Evolutionary conservation across 2,329 filamentous ascomycete genomes (phyloP).

Genomic region (Dothideomycetes sp.): DNA sequence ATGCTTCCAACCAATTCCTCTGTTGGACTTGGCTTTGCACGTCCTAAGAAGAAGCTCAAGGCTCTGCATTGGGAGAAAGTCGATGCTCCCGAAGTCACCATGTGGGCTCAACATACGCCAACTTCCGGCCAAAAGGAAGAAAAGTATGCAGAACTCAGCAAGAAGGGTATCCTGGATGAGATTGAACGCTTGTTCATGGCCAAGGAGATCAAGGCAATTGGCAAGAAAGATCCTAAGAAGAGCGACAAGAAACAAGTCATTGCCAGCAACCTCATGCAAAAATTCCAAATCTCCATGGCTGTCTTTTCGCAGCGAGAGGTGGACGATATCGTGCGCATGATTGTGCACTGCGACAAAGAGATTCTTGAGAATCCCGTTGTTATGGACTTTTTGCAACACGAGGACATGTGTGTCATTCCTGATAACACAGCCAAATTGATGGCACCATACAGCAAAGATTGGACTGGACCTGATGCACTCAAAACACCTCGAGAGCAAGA

Average conservation of each 20-base stretch:
- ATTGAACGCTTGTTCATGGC: conserved; percentile 96
- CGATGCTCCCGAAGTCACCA: conserved; percentile 78
- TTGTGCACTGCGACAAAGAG: conserved; percentile 87
- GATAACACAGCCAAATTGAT: conserved; percentile 85
- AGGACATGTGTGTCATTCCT: conserved; percentile 83
- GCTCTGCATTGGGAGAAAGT: conserved; percentile 99
- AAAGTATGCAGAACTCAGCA: conserved; percentile 86
- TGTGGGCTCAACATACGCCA: conserved; percentile 80
- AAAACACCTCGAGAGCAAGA: conserved; percentile 74
- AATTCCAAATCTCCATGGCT: conserved; percentile 83
- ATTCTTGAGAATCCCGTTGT: conserved; percentile 82
- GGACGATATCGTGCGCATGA: conserved; percentile 80
- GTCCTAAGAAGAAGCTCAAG: conserved; percentile 99
- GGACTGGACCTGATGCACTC: conserved; percentile 77
- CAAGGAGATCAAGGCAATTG: conserved; percentile 87
- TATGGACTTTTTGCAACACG: conserved; percentile 92
- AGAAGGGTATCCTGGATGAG: conserved; percentile 92
- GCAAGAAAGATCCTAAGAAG: conserved; percentile 60
- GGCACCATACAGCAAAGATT: conserved; percentile 92
- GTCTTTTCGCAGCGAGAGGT: conserved; percentile 81
- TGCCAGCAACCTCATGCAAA: conserved; percentile 77
- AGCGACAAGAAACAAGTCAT: conserved; percentile 98
- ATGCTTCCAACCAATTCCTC: conserved; percentile 43
- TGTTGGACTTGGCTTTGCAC: conserved; percentile 64
- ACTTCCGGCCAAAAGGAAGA: conserved; percentile 86